Evolutionary conservation across 1,139 yeast genomes (phyloP).

Genomic region (Zygoascus meyerae): DNA sequence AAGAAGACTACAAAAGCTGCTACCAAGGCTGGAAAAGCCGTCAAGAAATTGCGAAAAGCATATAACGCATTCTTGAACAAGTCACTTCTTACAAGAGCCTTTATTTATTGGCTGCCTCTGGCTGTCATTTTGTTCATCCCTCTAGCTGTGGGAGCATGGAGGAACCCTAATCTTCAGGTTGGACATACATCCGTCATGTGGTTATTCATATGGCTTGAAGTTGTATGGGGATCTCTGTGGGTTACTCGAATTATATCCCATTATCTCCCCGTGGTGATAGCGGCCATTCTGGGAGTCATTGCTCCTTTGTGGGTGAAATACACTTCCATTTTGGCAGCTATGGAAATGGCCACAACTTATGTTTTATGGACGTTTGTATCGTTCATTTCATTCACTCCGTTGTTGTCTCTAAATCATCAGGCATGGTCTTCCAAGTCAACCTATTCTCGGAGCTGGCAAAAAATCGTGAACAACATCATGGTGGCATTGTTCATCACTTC

Average conservation of each 20-base stretch:
- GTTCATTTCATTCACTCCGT: conserved; percentile 36
- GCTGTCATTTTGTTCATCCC: conserved; percentile 37
- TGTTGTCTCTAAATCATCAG: conserved; percentile 32
- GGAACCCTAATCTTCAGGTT: conserved; percentile 26
- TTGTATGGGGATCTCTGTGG: conserved; percentile 39
- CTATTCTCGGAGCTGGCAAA: conserved; percentile 34
- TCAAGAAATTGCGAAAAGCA: conserved; percentile 24
- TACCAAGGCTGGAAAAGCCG: conserved; percentile 12
- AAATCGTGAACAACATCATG: conserved; percentile 33
- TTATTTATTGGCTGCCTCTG: conserved; percentile 37
- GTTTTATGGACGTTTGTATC: conserved; percentile 34
- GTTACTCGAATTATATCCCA: conserved; percentile 34
- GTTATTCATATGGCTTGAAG: conserved; percentile 41
- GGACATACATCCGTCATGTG: conserved; percentile 36
- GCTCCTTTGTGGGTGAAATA: conserved; percentile 34
- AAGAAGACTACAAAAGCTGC: conserved; percentile 6
- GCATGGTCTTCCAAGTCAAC: conserved; percentile 24
- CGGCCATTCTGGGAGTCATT: conserved; percentile 31
- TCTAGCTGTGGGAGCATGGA: conserved; percentile 38
- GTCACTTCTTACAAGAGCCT: conserved; percentile 32
- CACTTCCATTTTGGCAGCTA: conserved; percentile 33
- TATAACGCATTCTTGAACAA: conserved; percentile 26
- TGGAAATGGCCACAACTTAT: conserved; percentile 34
- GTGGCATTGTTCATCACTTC: conserved; percentile 37
- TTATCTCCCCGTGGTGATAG: conserved; percentile 29